These are phyloP conservation scores for Aspergillus nanangensis DNA, from an alignment of 495 filamentous ascomycete genomes.

Conservation along the genomic window DNA sequence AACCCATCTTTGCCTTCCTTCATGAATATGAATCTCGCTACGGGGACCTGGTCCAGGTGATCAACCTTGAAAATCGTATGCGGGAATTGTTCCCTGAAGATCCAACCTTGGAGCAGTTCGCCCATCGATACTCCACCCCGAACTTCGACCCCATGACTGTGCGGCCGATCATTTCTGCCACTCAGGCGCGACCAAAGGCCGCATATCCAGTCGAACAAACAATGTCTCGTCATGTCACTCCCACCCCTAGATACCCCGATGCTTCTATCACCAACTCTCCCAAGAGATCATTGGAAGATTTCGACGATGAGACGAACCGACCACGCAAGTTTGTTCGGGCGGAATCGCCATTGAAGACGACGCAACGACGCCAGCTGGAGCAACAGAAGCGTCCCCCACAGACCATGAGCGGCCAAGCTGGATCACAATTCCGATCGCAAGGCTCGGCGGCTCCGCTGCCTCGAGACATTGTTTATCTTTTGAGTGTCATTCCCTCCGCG, in stretches of 20 bases:
- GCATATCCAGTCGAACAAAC: slow-evolving; percentile 20
- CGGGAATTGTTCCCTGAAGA: slow-evolving; percentile 86
- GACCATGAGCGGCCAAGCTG: slow-evolving; percentile 29
- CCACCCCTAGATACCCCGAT: slow-evolving; percentile 45
- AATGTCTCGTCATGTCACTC: slow-evolving; percentile 50
- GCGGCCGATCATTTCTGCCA: slow-evolving; percentile 77
- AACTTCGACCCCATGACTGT: slow-evolving; percentile 72
- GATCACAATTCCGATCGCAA: slow-evolving; percentile 36
- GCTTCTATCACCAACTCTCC: slow-evolving; percentile 61
- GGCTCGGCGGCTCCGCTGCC: slow-evolving; percentile 56
- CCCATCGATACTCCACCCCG: slow-evolving; percentile 63
- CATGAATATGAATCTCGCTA: slow-evolving; percentile 93
- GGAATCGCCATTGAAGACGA: slow-evolving; percentile 83
- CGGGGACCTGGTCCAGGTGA: slow-evolving; percentile 83
- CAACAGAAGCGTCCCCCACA: slow-evolving; percentile 59
- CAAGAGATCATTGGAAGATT: slow-evolving; percentile 73
- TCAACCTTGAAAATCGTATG: slow-evolving; percentile 90
- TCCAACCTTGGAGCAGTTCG: slow-evolving; percentile 68
- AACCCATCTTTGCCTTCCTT: slow-evolving; percentile 81
- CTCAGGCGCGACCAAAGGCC: slow-evolving; percentile 65
- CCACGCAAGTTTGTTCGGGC: slow-evolving; percentile 79
- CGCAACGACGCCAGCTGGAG: slow-evolving; percentile 75
- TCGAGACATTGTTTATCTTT: slow-evolving; percentile 72
- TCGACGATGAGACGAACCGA: slow-evolving; percentile 60
- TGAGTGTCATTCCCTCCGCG: slow-evolving; percentile 77